Evolutionary conservation across 2,329 filamentous ascomycete genomes (phyloP).

Genomic region (Thielaviopsis euricoi): DNA sequence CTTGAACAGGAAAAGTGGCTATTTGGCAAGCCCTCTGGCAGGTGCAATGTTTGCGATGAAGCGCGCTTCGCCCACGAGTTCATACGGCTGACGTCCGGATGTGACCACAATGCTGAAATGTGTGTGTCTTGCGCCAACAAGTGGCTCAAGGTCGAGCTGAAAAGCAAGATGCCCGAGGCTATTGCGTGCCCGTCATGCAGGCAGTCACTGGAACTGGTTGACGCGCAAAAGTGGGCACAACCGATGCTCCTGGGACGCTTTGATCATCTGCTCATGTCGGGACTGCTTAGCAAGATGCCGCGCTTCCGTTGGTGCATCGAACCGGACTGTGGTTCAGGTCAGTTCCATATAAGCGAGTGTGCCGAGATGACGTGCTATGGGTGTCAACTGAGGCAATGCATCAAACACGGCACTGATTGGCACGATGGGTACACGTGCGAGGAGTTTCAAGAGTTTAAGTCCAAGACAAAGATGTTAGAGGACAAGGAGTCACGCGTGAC

Average conservation of each 20-base stretch:
- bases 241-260: slow-evolving; percentile 15
- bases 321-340: slow-evolving; percentile 21
- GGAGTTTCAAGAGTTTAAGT: slow-evolving; percentile 20
- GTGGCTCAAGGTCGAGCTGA: not conserved
- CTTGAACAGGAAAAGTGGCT: slow-evolving; percentile 6
- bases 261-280: slow-evolving; percentile 20
- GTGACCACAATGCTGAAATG: slow-evolving; percentile 1
- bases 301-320: slow-evolving; percentile 25
- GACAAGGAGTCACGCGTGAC: slow-evolving; percentile 20
- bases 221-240: slow-evolving; percentile 4
- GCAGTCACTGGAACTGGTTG: not conserved
- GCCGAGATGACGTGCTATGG: slow-evolving; percentile 19
- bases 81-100: not conserved
- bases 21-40: not conserved
- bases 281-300: slow-evolving; percentile 16
- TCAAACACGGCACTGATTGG: slow-evolving; percentile 22
- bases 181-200: slow-evolving; percentile 4
- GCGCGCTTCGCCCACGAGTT: slow-evolving; percentile 7
- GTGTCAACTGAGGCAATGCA: slow-evolving; percentile 20
- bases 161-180: not conserved
- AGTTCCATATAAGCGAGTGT: slow-evolving; percentile 20
- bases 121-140: slow-evolving; percentile 7
- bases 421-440: slow-evolving; percentile 22
- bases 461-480: slow-evolving; percentile 15
- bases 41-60: slow-evolving; percentile 6